A percentile compares a stretch with the other conserved stretches of the same genome.
phyloP scores from a whole-genome alignment of 2,329 filamentous ascomycete species.

The Claviceps paspali region DNA sequence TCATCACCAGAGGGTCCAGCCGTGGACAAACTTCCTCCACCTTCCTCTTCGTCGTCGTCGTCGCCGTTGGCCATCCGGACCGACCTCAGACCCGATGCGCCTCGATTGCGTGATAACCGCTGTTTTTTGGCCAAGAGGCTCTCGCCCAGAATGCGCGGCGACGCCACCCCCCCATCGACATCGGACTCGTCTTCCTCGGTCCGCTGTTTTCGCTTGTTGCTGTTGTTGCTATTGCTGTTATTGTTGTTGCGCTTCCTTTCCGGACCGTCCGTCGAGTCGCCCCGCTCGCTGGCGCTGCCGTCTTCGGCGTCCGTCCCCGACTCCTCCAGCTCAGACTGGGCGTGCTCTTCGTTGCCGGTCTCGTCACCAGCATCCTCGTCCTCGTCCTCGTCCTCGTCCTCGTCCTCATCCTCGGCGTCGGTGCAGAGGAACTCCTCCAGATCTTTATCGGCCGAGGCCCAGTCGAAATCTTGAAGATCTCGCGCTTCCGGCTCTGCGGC shows the following conservation, averaged over 20 bases:
- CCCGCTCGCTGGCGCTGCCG: no score
- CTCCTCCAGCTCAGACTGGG: constrained; percentile 1
- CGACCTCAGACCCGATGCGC: constrained; percentile 31
- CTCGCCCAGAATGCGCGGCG: constrained; percentile 16
- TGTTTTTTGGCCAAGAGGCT: constrained; percentile 36
- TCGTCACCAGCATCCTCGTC: constrained; percentile 6
- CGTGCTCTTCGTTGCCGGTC: background rate
- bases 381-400: constrained; percentile 6
- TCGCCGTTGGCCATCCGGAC: constrained; percentile 26
- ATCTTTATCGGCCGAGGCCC: constrained; percentile 50
- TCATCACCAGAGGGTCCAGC: constrained; percentile 22
- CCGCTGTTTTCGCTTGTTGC: no score
- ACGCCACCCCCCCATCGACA: background rate
- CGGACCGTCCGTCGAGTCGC: no score
- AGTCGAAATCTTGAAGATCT: constrained; percentile 29
- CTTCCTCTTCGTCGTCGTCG: constrained; percentile 17
- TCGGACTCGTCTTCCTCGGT: no score
- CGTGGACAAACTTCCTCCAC: constrained; percentile 24
- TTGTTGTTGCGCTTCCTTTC: no score
- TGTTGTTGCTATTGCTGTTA: no score
- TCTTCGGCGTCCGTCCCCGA: no score
- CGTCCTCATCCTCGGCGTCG: constrained; percentile 24
- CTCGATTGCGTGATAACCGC: constrained; percentile 27
- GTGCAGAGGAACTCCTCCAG: constrained; percentile 56
- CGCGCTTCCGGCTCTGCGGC: constrained; percentile 17